Evolutionary conservation across 345 rosid genomes (phyloP).

Genomic region (Rhodamnia argentea): DNA sequence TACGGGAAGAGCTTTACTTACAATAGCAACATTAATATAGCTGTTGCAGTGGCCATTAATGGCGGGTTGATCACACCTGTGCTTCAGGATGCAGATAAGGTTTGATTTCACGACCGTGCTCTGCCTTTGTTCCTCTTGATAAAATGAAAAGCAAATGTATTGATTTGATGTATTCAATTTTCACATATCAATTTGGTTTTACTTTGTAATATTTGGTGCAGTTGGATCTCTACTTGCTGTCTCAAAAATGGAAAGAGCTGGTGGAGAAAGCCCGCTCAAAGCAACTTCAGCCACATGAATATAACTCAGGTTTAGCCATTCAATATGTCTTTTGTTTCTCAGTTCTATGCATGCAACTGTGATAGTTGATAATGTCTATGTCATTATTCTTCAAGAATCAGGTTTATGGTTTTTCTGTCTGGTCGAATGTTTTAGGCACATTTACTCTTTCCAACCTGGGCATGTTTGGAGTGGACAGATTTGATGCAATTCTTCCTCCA

Average conservation of each 20-base stretch:
- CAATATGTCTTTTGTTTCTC: background rate
- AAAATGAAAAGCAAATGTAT: background rate
- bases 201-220: constrained; percentile 13
- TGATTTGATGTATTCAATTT: background rate
- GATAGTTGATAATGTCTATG: background rate
- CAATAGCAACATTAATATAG: constrained; percentile 66
- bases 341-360: background rate
- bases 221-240: constrained; percentile 84
- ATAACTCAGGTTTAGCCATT: constrained; percentile 60
- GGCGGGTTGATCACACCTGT: constrained; percentile 97
- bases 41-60: constrained; percentile 88
- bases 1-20: constrained; percentile 78
- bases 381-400: background rate
- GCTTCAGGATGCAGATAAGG: constrained; percentile 95
- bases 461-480: constrained; percentile 94
- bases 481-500: constrained; percentile 98
- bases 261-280: constrained; percentile 81
- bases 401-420: background rate
- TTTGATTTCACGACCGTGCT: background rate
- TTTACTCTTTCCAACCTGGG: constrained; percentile 92
- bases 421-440: constrained; percentile 47
- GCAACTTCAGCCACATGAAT: constrained; percentile 92
- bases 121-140: background rate
- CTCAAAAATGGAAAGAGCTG: constrained; percentile 95
- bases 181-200: background rate